Base-by-base conservation (phyloP, 805 yeast genomes). In the Saccharomycopsis microspora region DNA sequence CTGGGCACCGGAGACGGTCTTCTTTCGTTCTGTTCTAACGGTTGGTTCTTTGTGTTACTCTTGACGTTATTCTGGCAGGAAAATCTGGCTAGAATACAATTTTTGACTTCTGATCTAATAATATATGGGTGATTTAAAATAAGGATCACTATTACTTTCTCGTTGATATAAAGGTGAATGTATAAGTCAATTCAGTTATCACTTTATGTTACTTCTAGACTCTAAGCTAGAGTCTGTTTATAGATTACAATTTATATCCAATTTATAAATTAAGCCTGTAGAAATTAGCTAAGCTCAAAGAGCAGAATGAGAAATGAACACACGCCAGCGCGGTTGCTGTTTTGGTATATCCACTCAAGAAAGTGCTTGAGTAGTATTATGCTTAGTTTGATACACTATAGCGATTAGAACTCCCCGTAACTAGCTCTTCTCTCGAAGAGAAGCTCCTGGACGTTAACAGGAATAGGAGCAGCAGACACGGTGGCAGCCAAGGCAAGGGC, bases 381-480 rank as follows among this genome's bases (percentile, higher is more conserved):
- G 36, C 8, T 34, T 34, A n/a, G n/a, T 8, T 34, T 34, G 10
- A 34, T 1, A 34, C n/a, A 34, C 10, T 34, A 34, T 8, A 34
- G 36, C 10, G 3, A 39, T 39, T 39, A 39, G 8, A 39, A 27
- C 19, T 39, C 41, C 19, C 41, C 41, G 29, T 39, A 39, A 39
- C 19, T 9, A 39, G 41, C 41, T 39, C 41, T 39, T 39, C 41
- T 39, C 19, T 39, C 41, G 3, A 39, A 39, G 41, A 39, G 28
- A n/a, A 35, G 31, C 34, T 50, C 48, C 36, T 50, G 53, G 28
- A 50, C 41, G 27, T 50, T 40, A 33, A 50, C 42, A 36, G 53
- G 53, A 41, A 50, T 50, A 43, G 53, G 53, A 43, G 53, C 53
- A 44, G 53, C 53, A 28, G 35, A 35, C 35, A 48, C 50, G 32